Evolutionary conservation across 192 early-diverging fungal genomes (phyloP).

Genomic region (Backusella circina): DNA sequence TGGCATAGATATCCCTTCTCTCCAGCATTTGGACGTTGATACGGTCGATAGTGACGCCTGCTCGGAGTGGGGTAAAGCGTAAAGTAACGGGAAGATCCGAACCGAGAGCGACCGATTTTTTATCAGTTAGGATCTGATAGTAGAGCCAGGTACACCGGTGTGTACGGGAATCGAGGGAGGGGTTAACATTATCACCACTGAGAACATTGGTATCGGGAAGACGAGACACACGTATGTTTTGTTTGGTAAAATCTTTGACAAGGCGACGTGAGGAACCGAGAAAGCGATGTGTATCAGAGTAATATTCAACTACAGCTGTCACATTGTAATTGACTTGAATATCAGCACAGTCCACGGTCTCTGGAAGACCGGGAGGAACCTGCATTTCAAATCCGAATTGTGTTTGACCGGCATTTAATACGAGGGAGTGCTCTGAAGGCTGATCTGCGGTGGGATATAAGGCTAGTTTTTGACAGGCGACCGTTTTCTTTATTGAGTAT

Average conservation of each 20-base stretch:
- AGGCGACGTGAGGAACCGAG: background rate
- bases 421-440: background rate
- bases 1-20: background rate
- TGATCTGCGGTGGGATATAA: background rate
- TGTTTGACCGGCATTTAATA: background rate
- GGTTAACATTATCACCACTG: background rate
- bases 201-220: background rate
- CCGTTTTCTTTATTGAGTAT: background rate
- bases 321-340: background rate
- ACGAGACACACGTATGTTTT: background rate
- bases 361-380: background rate
- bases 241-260: background rate
- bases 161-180: background rate
- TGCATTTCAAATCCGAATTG: conserved; percentile 8
- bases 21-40: background rate
- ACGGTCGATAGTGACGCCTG: background rate
- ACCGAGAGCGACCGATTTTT: conserved; percentile 1
- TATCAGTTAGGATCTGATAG: background rate
- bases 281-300: background rate
- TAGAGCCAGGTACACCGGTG: background rate
- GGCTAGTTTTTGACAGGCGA: background rate
- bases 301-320: background rate
- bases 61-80: background rate
- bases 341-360: background rate
- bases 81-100: background rate